Evolutionary conservation across 2,329 filamentous ascomycete species (phyloP), one percentile per base, ranked within the genome.

Genomic region (Juglanconis juglandina): DNA sequence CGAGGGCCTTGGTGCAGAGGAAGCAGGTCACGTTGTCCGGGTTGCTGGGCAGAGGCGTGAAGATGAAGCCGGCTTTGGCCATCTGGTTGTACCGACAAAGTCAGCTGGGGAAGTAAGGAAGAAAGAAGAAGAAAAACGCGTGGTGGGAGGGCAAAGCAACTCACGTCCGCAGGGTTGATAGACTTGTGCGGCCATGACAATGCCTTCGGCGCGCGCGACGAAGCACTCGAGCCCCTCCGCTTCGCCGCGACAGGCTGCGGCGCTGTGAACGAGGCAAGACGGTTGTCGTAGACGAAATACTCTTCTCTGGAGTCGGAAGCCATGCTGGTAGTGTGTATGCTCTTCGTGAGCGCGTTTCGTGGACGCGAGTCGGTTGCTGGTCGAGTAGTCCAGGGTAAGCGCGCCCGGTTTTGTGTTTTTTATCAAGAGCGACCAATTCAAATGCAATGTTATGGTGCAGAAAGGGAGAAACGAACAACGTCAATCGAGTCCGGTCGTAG

Each of bases 21-120:
- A 96, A 98, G 73, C 95, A 99, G 66, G 86, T 84, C 52, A 91
- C 91, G 73, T 98, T 98, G 73, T 99, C 95, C 42, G 88, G 88
- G 69, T 87, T 90, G 51, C 85, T 82, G 55, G 85, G 80, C 13
- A 84, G 86, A 2, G 95, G 94, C 63, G 87, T 85, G 76, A 91
- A 98, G 76, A 89, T 95, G 77, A 99, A 96, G 42, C 95, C 95
- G 59, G 95, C 94, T 70, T 85, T 87, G 4, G 95, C 94, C 68
- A 99, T 87, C 90, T 96, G 71, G 2, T 30, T 33, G 41, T n/a
- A 9, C 6, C 24, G 8, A 42, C 33, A 8, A 51, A 37, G 52
- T 30, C 11, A 33, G 30, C 17, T 59, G 17, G n/a, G 3, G 10
- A 24, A 7, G 56, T 68, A 41, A 69, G 65, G 35, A 55, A 63